phyloP scores from a whole-genome alignment of 192 early-diverging fungal genomes.

The Backusella psychrophila region DNA sequence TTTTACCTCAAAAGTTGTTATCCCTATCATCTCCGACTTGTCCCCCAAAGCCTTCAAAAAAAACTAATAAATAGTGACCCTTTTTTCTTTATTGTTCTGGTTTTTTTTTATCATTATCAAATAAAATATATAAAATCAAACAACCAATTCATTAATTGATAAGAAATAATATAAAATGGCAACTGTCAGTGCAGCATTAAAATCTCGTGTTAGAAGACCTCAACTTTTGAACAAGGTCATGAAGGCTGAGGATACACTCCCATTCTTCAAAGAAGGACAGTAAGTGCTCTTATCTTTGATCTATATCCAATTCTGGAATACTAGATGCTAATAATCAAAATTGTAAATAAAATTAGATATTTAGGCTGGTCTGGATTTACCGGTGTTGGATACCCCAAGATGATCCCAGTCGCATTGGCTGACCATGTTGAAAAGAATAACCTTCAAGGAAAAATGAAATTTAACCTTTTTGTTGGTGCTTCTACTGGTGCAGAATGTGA shows the following conservation, averaged over 20 bases:
- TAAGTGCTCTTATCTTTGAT: neutral
- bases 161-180: constrained; percentile 19
- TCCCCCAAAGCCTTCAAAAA: neutral
- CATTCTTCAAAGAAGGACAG: constrained; percentile 39
- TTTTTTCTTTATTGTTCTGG: neutral
- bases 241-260: constrained; percentile 31
- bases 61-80: neutral
- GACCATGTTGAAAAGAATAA: constrained; percentile 42
- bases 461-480: constrained; percentile 40
- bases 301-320: neutral
- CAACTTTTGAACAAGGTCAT: constrained; percentile 33
- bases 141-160: neutral
- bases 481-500: constrained; percentile 31
- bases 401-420: constrained; percentile 36
- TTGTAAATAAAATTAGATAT: constrained; percentile 1
- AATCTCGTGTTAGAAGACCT: constrained; percentile 32
- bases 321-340: neutral
- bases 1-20: neutral
- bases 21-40: neutral
- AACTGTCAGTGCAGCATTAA: constrained; percentile 27
- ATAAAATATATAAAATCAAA: neutral
- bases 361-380: constrained; percentile 14
- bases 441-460: constrained; percentile 38
- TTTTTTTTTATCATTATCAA: neutral
- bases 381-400: constrained; percentile 40